phyloP scores from a whole-genome alignment of 2,329 filamentous ascomycete species.

The Epichloe hybrida region DNA sequence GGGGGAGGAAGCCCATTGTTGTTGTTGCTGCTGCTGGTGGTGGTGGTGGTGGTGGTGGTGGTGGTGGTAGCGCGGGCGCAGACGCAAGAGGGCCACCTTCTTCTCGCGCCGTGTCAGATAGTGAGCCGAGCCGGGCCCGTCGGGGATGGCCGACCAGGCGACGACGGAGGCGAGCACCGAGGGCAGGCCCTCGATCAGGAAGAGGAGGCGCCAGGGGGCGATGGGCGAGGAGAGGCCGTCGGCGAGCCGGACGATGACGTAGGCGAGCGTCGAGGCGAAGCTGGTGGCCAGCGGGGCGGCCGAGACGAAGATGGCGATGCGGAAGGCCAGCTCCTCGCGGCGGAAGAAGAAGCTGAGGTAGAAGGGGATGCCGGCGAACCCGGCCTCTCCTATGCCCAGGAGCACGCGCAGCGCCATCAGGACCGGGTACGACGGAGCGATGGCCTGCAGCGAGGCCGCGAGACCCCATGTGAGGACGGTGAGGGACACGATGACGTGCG shows the following conservation, averaged over 20 bases:
- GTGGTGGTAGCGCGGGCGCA: constrained; percentile 24
- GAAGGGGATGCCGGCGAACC: constrained; percentile 49
- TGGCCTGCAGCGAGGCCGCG: constrained; percentile 58
- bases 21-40: constrained; percentile 20
- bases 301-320: constrained; percentile 78
- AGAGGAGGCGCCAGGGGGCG: constrained; percentile 71
- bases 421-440: constrained; percentile 48
- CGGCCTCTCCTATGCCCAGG: constrained; percentile 51
- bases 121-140: constrained; percentile 52
- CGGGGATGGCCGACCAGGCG: constrained; percentile 64
- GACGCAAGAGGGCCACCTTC: constrained; percentile 56
- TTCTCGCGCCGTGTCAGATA: constrained; percentile 52
- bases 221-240: constrained; percentile 48
- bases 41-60: constrained; percentile 3
- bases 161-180: constrained; percentile 61
- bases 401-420: constrained; percentile 42
- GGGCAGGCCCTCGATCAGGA: constrained; percentile 75
- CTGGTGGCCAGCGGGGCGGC: constrained; percentile 71
- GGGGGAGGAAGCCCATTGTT: background rate
- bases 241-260: constrained; percentile 58
- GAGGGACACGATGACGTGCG: constrained; percentile 43
- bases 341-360: constrained; percentile 54
- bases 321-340: constrained; percentile 62
- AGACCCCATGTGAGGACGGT: constrained; percentile 71
- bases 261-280: constrained; percentile 65